A percentile compares a stretch with the other conserved stretches of the same genome.
These are phyloP conservation scores for Arbutus unedo DNA, from an alignment of 148 eudicot genomes.

Conservation along the genomic window DNA sequence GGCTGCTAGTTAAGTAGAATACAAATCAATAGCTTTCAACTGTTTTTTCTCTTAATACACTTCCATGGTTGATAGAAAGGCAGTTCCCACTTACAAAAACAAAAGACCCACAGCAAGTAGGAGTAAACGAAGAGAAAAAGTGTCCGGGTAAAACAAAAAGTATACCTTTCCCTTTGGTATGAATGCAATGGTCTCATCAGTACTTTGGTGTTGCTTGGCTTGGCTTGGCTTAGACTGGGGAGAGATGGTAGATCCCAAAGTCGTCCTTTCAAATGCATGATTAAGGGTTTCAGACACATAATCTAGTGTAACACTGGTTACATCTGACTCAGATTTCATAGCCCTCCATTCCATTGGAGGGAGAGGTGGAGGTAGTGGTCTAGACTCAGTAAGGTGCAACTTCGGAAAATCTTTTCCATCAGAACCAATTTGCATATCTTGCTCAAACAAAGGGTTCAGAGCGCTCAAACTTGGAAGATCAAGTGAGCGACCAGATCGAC, in stretches of 20 bases:
- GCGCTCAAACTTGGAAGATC: constrained; percentile 52
- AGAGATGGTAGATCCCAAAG: constrained; percentile 33
- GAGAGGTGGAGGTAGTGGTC: constrained; percentile 71
- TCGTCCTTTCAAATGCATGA: constrained; percentile 30
- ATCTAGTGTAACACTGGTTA: constrained; percentile 23
- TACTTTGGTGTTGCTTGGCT: constrained; percentile 27
- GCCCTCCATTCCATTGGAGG: constrained; percentile 86
- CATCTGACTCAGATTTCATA: constrained; percentile 39
- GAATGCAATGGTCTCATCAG: constrained; percentile 25
- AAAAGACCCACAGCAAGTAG: not conserved
- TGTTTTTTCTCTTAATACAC: not conserved
- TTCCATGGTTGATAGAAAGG: not conserved
- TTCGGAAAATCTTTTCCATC: constrained; percentile 25
- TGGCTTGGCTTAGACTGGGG: constrained; percentile 35
- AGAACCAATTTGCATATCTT: constrained; percentile 31
- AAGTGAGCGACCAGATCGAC: constrained; percentile 27
- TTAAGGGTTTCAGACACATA: constrained; percentile 20
- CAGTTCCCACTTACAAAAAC: not conserved
- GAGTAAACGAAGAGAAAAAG: not conserved
- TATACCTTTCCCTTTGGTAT: constrained; percentile 42
- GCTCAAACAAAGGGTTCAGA: constrained; percentile 37
- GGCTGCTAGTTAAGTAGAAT: constrained; percentile 30
- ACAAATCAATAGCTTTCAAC: not conserved
- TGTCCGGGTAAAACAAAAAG: not conserved
- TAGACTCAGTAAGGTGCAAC: constrained; percentile 28